Evolutionary conservation across 768 basidiomycete species (phyloP).

Genomic region (Suillus sp.): DNA sequence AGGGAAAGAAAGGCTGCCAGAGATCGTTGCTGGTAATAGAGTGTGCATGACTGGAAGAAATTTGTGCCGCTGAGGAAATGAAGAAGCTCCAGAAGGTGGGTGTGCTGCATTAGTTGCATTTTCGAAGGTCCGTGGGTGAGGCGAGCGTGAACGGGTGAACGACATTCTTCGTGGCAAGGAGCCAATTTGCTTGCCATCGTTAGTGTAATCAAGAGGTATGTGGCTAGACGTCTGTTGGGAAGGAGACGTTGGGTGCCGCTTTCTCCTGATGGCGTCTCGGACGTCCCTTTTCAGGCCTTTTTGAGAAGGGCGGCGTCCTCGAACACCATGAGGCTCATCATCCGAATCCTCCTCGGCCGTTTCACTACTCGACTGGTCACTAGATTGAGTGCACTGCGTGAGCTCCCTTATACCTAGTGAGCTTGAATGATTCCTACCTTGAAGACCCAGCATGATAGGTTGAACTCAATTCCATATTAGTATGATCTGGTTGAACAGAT

Average conservation of each 20-base stretch:
- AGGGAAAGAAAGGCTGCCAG: conserved; percentile 47
- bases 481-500: conserved; percentile 25
- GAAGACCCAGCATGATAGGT: conserved; percentile 88
- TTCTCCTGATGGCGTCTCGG: conserved; percentile 29
- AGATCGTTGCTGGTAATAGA: conserved; percentile 52
- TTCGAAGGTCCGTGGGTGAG: conserved; percentile 44
- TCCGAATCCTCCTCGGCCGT: conserved; percentile 64
- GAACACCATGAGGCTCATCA: conserved; percentile 43
- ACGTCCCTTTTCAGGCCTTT: conserved; percentile 32
- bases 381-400: conserved; percentile 24
- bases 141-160: conserved; percentile 77
- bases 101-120: conserved; percentile 38
- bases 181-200: conserved; percentile 37
- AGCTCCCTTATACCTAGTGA: conserved; percentile 8
- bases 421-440: conserved; percentile 46
- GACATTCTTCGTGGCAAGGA: conserved; percentile 42
- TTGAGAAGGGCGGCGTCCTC: conserved; percentile 45
- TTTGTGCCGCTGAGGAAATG: conserved; percentile 46
- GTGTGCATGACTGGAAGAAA: conserved; percentile 23
- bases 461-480: conserved; percentile 72
- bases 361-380: conserved; percentile 53
- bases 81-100: conserved; percentile 42
- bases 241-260: conserved; percentile 30
- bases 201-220: conserved; percentile 25
- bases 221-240: conserved; percentile 29